Percentiles rank a stretch among this genome's conserved stretches.
These are phyloP conservation scores for Murraya paniculata DNA, from an alignment of 345 rosid species.

Conservation along the genomic window DNA sequence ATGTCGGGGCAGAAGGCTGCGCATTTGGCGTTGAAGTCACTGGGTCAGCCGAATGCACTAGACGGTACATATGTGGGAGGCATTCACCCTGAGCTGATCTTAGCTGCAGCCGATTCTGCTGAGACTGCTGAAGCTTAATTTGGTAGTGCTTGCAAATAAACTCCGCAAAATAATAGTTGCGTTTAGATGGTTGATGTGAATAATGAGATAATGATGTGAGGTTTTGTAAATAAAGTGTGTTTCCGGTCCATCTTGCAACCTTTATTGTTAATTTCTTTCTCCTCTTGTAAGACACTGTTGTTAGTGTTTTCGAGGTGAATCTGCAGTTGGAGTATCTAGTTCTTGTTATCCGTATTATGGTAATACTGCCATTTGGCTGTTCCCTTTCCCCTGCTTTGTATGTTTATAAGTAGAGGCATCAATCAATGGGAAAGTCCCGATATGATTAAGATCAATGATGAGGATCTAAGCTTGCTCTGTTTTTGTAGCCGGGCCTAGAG, in stretches of 20 bases:
- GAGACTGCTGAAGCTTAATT: slow-evolving; percentile 59
- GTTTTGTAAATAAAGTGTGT: not conserved
- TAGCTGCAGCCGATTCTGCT: slow-evolving; percentile 61
- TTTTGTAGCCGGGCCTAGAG: no score
- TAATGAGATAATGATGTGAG: not conserved
- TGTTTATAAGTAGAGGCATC: no score
- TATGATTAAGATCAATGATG: no score
- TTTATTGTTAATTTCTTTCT: not conserved
- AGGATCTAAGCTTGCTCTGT: no score
- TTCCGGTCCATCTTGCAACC: not conserved
- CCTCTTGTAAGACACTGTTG: not conserved
- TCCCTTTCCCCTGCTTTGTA: no score
- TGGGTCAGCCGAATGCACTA: slow-evolving; percentile 66
- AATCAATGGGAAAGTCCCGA: no score
- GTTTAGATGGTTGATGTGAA: not conserved
- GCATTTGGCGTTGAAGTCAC: slow-evolving; percentile 69
- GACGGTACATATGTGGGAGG: slow-evolving; percentile 50
- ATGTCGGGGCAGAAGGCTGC: slow-evolving; percentile 96
- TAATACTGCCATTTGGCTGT: no score
- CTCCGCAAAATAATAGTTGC: not conserved
- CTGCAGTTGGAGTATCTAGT: not conserved
- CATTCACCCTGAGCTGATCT: slow-evolving; percentile 58
- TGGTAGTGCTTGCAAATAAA: not conserved
- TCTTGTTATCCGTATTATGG: no score
- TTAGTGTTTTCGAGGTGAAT: not conserved